Percentiles rank a stretch among this genome's conserved stretches.
These are phyloP conservation scores for Aspergillus ostianus DNA, from an alignment of 495 filamentous ascomycete genomes.

Conservation along the genomic window DNA sequence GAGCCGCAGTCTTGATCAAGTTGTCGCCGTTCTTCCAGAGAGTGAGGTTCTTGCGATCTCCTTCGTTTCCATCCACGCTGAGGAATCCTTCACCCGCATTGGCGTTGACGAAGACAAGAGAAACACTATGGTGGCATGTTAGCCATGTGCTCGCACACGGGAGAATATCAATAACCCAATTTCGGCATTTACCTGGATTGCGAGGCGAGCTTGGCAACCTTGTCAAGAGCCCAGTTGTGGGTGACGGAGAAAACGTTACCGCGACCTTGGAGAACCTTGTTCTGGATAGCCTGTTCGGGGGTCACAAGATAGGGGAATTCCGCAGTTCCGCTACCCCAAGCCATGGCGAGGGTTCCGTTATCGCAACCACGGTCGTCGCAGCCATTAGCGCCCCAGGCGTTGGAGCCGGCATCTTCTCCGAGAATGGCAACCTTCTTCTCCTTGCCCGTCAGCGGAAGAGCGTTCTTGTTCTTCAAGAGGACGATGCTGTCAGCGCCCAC, in stretches of 20 bases:
- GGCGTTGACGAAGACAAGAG: slow-evolving; percentile 87
- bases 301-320: slow-evolving; percentile 92
- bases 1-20: slow-evolving; percentile 73
- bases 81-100: slow-evolving; percentile 88
- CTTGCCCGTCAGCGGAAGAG: slow-evolving; percentile 71
- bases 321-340: slow-evolving; percentile 87
- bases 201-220: slow-evolving; percentile 60
- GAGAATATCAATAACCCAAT: background rate
- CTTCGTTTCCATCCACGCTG: slow-evolving; percentile 75
- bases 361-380: slow-evolving; percentile 82
- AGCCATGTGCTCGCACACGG: background rate
- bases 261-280: slow-evolving; percentile 59
- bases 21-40: slow-evolving; percentile 80
- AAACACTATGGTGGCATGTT: slow-evolving; percentile 41
- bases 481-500: slow-evolving; percentile 77
- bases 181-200: slow-evolving; percentile 48
- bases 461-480: slow-evolving; percentile 80
- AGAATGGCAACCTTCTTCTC: slow-evolving; percentile 79
- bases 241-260: slow-evolving; percentile 66
- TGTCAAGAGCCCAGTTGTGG: slow-evolving; percentile 64
- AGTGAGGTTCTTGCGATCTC: slow-evolving; percentile 92
- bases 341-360: slow-evolving; percentile 87
- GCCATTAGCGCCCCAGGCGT: slow-evolving; percentile 77
- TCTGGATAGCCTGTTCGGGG: slow-evolving; percentile 81
- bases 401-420: slow-evolving; percentile 80